These are phyloP conservation scores for Ophiostoma pallidulum DNA, from an alignment of 2,329 filamentous ascomycete genomes.

Conservation along the genomic window DNA sequence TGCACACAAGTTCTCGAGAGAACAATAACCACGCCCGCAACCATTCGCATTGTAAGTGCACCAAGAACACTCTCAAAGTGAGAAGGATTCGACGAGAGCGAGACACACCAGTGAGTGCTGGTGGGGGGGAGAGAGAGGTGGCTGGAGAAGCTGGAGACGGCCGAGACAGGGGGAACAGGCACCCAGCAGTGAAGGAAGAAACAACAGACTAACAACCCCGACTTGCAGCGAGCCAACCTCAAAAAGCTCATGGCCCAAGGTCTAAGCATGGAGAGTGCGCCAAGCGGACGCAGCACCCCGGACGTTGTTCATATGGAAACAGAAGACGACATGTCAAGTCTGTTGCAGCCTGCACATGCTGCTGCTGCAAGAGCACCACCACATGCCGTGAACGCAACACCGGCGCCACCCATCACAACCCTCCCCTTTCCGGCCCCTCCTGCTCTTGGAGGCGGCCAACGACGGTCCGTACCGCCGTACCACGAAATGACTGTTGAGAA, in stretches of 20 bases:
- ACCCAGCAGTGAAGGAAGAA: too few relatives aligned
- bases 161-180: too few relatives aligned
- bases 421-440: not conserved
- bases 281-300: slow-evolving; percentile 17
- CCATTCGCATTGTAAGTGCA: slow-evolving; percentile 35
- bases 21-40: slow-evolving; percentile 42
- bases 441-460: too few relatives aligned
- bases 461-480: too few relatives aligned
- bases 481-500: too few relatives aligned
- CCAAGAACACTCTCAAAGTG: too few relatives aligned
- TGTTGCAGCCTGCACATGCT: slow-evolving; percentile 7
- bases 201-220: not conserved
- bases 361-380: too few relatives aligned
- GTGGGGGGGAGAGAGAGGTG: not conserved
- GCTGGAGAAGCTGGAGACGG: too few relatives aligned
- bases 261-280: slow-evolving; percentile 25
- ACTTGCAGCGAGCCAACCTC: slow-evolving; percentile 32
- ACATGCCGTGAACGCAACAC: too few relatives aligned
- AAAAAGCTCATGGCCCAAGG: slow-evolving; percentile 42
- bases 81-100: too few relatives aligned
- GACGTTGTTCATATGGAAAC: slow-evolving; percentile 15
- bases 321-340: slow-evolving; percentile 14
- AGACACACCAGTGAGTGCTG: too few relatives aligned
- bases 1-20: slow-evolving; percentile 43
- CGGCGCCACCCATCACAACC: too few relatives aligned